Base-by-base conservation (phyloP, 139 green algal genomes). In the Trebouxia sp. region DNA sequence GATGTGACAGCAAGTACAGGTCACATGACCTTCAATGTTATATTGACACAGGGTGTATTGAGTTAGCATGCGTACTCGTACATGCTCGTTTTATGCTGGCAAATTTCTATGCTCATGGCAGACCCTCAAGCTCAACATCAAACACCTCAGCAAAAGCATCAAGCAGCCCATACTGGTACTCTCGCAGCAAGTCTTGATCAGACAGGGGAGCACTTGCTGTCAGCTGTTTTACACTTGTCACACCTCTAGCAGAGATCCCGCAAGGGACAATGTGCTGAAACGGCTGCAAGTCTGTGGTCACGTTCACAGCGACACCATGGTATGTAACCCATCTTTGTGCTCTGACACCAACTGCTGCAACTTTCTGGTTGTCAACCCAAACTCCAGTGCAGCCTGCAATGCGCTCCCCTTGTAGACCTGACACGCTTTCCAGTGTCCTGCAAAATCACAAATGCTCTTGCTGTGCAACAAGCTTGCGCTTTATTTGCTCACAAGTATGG, bases 251-350 rank as follows among this genome's bases (percentile, higher is more conserved):
- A 1, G 75, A 38, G 32, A 97, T 93, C 39, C 93, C 93, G 67
- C 93, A 97, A 10, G 93, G 93, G 38, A 96, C 86, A 70, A 97
- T 96, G 47, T 83, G 24, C 2, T 62, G 3, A 65, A 95, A 97
- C 1, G 87, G 84, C 6, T 12, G 20, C 20, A 97, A 69, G 69
- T 96, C 89, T 3, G 76, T 82, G 42, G 66, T 66, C 0, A 97
- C 89, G 79, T 97, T 97, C 3, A 97, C 56, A 2, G 93, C 93
- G 12, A 96, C 37, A 20, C 93, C 93, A 79, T 97, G 93, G 78
- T 94, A 97, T 1, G 91, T 91, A 3, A 97, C 79, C 93, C 93
- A 94, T 24, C 85, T 65, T 15, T 77, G 78, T 0, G 89, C 93
- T 0, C 93, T 70, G 37, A 97, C 88, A 24, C 93, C 93, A 9